phyloP scores from a whole-genome alignment of 352 stramenopile species.

The Globisporangium spinosum region DNA sequence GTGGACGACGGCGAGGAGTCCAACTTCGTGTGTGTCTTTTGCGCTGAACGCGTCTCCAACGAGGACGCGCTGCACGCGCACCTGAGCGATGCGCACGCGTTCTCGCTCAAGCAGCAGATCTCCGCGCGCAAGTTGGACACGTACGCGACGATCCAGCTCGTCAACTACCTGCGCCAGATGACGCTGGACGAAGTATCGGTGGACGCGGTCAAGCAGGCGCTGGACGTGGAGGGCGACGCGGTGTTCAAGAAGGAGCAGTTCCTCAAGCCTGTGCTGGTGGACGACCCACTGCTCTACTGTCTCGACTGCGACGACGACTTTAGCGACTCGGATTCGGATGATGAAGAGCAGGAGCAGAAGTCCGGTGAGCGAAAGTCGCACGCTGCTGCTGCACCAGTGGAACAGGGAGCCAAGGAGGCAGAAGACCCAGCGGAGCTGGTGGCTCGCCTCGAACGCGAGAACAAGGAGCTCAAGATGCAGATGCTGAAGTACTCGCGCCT shows the following conservation, averaged over 20 bases:
- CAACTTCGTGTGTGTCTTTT: conserved; percentile 73
- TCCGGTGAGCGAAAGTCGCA: conserved; percentile 26
- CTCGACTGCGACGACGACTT: conserved; percentile 64
- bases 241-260: conserved; percentile 69
- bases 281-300: conserved; percentile 83
- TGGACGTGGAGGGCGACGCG: conserved; percentile 37
- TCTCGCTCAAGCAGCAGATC: conserved; percentile 60
- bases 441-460: conserved; percentile 54
- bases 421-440: conserved; percentile 25
- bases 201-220: conserved; percentile 41
- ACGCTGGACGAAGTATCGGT: conserved; percentile 33
- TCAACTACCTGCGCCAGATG: conserved; percentile 69
- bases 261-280: conserved; percentile 66
- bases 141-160: conserved; percentile 75
- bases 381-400: background rate
- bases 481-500: conserved; percentile 72
- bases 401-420: background rate
- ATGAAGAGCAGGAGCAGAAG: conserved; percentile 25
- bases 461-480: conserved; percentile 70
- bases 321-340: conserved; percentile 39
- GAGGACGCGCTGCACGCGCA: conserved; percentile 63
- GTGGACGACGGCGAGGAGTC: conserved; percentile 55
- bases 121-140: conserved; percentile 53
- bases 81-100: conserved; percentile 45
- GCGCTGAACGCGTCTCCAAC: conserved; percentile 35